phyloP scores from a whole-genome alignment of 129 eudicot genomes.

The Lonicera japonica region DNA sequence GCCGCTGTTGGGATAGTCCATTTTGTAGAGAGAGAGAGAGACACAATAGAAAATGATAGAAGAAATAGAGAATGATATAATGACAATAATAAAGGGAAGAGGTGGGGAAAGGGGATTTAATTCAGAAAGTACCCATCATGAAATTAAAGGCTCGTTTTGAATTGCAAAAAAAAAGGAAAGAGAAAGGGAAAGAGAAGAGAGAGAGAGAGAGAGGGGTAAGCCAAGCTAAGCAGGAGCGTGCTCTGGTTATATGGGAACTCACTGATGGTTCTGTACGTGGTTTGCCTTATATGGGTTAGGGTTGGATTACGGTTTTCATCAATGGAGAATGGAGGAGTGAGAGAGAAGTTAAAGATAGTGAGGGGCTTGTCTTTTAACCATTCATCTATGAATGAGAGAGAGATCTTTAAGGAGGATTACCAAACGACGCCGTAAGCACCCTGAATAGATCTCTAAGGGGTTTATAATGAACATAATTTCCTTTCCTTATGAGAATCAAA shows the following conservation, averaged over 20 bases:
- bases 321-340: neutral
- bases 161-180: neutral
- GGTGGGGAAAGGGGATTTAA: no score
- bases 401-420: no score
- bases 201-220: no score
- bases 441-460: no score
- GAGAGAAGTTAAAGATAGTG: no score
- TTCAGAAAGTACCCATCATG: no score
- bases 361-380: slow-evolving; percentile 6
- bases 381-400: neutral
- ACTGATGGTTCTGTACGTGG: slow-evolving; percentile 9
- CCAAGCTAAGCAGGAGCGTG: slow-evolving; percentile 4
- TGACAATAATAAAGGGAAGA: no score
- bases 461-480: no score
- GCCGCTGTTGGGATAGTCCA: slow-evolving; percentile 76
- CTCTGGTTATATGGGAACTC: neutral
- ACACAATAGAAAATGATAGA: neutral
- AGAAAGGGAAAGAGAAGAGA: slow-evolving; percentile 3
- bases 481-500: no score
- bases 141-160: neutral
- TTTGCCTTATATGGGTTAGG: neutral
- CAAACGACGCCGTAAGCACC: no score
- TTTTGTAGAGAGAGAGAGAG: slow-evolving; percentile 9
- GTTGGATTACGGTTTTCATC: slow-evolving; percentile 31
- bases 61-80: neutral